phyloP scores from a whole-genome alignment of 805 yeast species.

The Nakazawaea holstii region DNA sequence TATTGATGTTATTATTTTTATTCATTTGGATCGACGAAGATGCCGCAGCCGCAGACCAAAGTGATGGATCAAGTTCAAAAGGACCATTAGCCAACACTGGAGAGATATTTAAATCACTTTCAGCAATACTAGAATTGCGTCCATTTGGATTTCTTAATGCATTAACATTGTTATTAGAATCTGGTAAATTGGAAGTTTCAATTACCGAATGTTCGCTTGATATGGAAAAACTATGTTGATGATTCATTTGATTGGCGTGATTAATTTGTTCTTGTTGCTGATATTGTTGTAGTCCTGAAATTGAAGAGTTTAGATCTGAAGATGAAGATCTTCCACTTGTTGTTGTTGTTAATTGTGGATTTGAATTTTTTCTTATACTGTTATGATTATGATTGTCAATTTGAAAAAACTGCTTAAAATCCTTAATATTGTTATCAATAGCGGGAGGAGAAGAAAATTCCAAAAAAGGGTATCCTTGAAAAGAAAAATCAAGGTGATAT shows the following conservation, averaged over 20 bases:
- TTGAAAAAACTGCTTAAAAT: not conserved
- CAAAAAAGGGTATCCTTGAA: no score
- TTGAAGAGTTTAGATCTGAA: slow-evolving; percentile 5
- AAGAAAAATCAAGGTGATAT: no score
- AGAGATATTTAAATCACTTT: slow-evolving; percentile 8
- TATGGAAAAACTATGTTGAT: slow-evolving; percentile 1
- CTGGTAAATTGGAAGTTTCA: slow-evolving; percentile 3
- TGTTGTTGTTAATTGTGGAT: not conserved
- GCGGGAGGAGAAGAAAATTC: no score
- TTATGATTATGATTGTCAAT: not conserved
- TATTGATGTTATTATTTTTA: not conserved
- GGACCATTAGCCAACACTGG: slow-evolving; percentile 7
- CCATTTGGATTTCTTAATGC: not conserved
- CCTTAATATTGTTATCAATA: no score
- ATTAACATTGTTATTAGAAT: not conserved
- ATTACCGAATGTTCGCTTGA: slow-evolving; percentile 11
- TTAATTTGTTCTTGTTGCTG: not conserved
- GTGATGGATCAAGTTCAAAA: slow-evolving; percentile 9
- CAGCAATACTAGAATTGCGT: slow-evolving; percentile 5
- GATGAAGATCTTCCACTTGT: slow-evolving; percentile 5
- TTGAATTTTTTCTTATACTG: not conserved
- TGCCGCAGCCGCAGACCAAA: slow-evolving; percentile 4
- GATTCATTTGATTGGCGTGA: not conserved
- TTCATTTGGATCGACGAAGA: not conserved
- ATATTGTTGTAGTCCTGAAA: not conserved